phyloP scores from a whole-genome alignment of 176 grass and related monocot species.

The Bromus sterilis region DNA sequence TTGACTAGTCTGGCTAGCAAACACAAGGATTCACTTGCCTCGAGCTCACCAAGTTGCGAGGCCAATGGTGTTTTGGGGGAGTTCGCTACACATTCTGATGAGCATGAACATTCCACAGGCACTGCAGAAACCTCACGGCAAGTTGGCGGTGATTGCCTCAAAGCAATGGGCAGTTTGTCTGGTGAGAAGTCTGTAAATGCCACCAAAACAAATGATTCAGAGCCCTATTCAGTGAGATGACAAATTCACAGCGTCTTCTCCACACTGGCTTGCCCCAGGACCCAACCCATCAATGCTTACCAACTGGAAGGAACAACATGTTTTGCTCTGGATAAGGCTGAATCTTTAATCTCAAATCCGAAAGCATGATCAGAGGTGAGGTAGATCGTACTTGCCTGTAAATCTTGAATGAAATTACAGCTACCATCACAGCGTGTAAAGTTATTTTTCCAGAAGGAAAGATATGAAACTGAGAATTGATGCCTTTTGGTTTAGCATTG shows the following conservation, averaged over 20 bases:
- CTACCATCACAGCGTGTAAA: constrained; percentile 52
- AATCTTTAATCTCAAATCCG: constrained; percentile 7
- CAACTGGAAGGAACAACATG: constrained; percentile 2
- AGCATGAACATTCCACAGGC: constrained; percentile 29
- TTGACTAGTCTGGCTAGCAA: constrained; percentile 19
- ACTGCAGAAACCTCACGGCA: constrained; percentile 30
- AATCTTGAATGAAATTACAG: constrained; percentile 39
- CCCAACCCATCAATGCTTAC: not conserved
- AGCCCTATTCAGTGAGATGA: constrained; percentile 89
- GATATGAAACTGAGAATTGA: constrained; percentile 34
- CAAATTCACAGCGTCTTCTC: not conserved
- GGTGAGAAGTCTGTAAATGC: constrained; percentile 54
- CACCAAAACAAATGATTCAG: constrained; percentile 40
- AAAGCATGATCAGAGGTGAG: constrained; percentile 27
- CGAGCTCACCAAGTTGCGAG: constrained; percentile 18
- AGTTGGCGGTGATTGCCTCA: constrained; percentile 33
- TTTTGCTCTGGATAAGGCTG: constrained; percentile 2
- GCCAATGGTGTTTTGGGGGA: constrained; percentile 45
- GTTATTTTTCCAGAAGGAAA: constrained; percentile 63
- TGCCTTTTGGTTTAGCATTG: constrained; percentile 30
- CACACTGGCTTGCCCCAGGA: not conserved
- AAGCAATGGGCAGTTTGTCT: constrained; percentile 34
- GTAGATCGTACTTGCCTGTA: constrained; percentile 34
- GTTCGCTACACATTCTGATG: constrained; percentile 16
- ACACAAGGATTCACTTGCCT: constrained; percentile 21